Base-by-base conservation (phyloP, 2,329 filamentous ascomycete genomes). In the Fusarium sp. region DNA sequence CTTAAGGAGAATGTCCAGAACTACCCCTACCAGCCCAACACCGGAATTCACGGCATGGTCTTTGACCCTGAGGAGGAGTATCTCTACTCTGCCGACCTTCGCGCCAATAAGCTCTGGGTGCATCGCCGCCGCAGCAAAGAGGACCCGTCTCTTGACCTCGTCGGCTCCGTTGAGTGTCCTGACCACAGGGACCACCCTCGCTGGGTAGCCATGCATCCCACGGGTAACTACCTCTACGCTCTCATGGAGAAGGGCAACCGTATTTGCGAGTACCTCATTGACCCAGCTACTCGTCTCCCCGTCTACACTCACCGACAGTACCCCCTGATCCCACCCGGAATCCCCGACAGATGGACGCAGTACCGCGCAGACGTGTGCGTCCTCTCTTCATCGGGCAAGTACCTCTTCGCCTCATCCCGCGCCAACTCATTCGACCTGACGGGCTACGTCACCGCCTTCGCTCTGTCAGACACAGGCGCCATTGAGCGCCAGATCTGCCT, bases 231-330 rank as follows among this genome's bases (percentile, higher is more conserved):
- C 79, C 85, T 97, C 58, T 97, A 97, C 81, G 93, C 88, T 9
- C 85, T 97, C 72, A 97, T 96, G 92, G 94, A 97, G 81, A 91
- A 90, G n/a, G 93, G 93, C 56, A 97, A 97, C 82, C 85, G 91
- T 52, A 82, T 97, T 58, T 93, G 89, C 78, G 91, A 94, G 74
- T 97, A 96, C 80, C 86, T 92, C 69, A 89, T 97, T 79, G 91
- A 96, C 78, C 87, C 90, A 58, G 78, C 83, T 44, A 93, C 91
- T 6, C 91, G 90, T 78, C 81, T 93, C 76, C 94, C 94, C 14
- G 87, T 93, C 18, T 96, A 93, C 81, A 97, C 93, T 7, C 87
- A 92, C 76, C 88, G 91, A 69, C 85, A 87, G 54, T 97, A 89
- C 78, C 93, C 94, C 4, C 84, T 97, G 48, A 92, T 97, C 69